Evolutionary conservation across 2,329 filamentous ascomycete species (phyloP).

Genomic region (Aureobasidium mangrovei): DNA sequence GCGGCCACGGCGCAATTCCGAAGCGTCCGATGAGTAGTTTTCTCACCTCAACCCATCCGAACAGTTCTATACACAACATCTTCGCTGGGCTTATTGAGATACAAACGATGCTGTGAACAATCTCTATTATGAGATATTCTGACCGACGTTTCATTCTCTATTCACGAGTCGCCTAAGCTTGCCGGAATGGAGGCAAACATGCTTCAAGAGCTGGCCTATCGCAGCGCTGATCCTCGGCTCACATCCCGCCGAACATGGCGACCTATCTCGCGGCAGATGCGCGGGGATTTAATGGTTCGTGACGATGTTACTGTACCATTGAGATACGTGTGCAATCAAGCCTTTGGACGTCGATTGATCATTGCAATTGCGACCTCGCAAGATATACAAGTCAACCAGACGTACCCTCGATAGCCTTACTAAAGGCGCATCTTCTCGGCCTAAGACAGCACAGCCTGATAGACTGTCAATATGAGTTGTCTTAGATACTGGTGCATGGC

Average conservation of each 20-base stretch:
- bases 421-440: not conserved
- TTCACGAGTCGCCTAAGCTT: not conserved
- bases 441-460: not conserved
- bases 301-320: not conserved
- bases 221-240: not conserved
- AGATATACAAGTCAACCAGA: not conserved
- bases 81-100: no score
- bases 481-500: not conserved
- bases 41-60: no score
- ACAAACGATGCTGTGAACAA: no score
- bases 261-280: not conserved
- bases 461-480: not conserved
- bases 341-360: not conserved
- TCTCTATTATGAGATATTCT: no score
- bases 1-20: no score
- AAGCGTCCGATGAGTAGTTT: no score
- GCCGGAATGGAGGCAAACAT: not conserved
- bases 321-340: not conserved
- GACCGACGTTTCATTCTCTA: no score
- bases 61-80: no score
- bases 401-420: not conserved
- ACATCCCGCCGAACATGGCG: not conserved
- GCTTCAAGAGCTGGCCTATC: not conserved
- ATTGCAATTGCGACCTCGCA: not conserved
- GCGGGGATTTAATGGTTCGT: not conserved